phyloP scores from a whole-genome alignment of 305 asterid species.

The Fraxinus sp. region DNA sequence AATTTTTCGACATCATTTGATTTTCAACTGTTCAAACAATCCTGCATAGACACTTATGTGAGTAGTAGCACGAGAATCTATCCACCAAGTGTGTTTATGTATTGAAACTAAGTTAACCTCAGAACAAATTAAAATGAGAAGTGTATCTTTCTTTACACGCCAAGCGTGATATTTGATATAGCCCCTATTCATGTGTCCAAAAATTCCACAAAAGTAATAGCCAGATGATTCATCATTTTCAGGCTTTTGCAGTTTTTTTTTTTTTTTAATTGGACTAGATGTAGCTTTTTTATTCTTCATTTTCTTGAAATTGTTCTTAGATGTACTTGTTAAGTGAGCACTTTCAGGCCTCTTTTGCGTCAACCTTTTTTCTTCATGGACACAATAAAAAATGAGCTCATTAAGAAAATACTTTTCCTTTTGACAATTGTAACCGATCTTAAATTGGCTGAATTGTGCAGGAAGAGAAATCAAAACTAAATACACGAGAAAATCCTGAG shows the following conservation, averaged over 20 bases:
- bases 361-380: neutral
- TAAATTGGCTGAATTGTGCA: no score
- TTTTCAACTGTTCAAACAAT: no score
- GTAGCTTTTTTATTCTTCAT: neutral
- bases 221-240: neutral
- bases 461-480: neutral
- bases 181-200: neutral
- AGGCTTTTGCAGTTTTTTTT: neutral
- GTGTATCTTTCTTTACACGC: neutral
- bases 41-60: no score
- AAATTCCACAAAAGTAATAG: neutral
- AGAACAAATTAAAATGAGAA: neutral
- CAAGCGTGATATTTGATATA: neutral
- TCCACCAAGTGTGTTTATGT: no score
- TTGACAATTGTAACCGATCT: neutral
- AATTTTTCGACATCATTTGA: no score
- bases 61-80: no score
- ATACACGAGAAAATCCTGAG: neutral
- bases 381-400: neutral
- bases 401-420: neutral
- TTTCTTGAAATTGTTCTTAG: neutral
- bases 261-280: neutral
- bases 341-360: neutral
- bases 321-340: neutral
- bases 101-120: neutral